Evolutionary conservation across 345 rosid species (phyloP).

Genomic region (Lumnitzera littorea): DNA sequence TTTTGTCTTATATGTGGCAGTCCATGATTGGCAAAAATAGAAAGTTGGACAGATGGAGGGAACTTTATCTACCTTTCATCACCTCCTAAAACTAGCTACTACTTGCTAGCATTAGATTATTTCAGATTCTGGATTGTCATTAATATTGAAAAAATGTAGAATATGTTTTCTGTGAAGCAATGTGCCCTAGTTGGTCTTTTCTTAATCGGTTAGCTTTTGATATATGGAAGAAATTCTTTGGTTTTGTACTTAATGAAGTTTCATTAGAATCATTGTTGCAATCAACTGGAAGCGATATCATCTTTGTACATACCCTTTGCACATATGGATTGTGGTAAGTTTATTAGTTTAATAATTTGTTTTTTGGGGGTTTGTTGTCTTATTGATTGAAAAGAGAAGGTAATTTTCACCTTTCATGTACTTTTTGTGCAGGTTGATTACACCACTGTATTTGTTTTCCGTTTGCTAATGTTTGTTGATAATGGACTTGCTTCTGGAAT

Average conservation of each 20-base stretch:
- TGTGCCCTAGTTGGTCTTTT: no score
- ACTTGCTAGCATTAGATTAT: no score
- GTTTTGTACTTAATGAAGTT: constrained; percentile 19
- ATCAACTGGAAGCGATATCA: constrained; percentile 82
- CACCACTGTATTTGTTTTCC: constrained; percentile 78
- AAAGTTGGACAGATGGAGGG: no score
- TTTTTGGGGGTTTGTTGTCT: not conserved
- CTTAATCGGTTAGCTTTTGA: not conserved
- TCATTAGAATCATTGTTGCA: constrained; percentile 70
- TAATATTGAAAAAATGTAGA: no score
- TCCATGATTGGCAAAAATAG: no score
- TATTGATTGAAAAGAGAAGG: constrained; percentile 1
- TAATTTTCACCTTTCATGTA: constrained; percentile 3
- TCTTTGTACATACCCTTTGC: constrained; percentile 73
- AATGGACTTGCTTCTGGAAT: constrained; percentile 91
- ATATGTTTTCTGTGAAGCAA: no score
- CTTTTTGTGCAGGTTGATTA: constrained; percentile 76
- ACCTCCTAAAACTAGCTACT: no score
- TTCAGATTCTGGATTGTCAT: no score
- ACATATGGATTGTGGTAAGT: constrained; percentile 98
- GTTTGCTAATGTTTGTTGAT: constrained; percentile 91
- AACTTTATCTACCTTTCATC: no score
- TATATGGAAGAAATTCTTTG: not conserved
- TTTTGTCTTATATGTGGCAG: no score
- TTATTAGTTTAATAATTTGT: constrained; percentile 1